Percentiles rank a stretch among this genome's conserved stretches.
These are phyloP conservation scores for Ceratobasidium papillatum DNA, from an alignment of 1,284 basidiomycete genomes.

Conservation along the genomic window DNA sequence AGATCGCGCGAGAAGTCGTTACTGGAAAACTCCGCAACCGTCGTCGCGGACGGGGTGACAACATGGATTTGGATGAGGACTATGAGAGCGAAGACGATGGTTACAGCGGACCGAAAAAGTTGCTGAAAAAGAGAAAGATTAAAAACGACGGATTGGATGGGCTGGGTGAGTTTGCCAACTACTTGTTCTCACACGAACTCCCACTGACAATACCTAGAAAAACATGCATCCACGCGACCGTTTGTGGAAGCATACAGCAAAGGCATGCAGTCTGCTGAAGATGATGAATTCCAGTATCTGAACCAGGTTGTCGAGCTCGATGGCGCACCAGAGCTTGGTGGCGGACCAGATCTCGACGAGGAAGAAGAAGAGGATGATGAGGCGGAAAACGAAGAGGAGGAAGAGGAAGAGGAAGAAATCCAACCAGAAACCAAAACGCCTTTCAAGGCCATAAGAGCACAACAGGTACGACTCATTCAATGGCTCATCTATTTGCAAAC, in stretches of 20 bases:
- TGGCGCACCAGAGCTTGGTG: slow-evolving; percentile 1
- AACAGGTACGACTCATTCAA: background rate
- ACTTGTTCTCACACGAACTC: background rate
- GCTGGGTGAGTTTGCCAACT: slow-evolving; percentile 32
- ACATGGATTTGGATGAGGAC: slow-evolving; percentile 43
- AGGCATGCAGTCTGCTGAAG: slow-evolving; percentile 38
- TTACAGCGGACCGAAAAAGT: slow-evolving; percentile 14
- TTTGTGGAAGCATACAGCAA: slow-evolving; percentile 39
- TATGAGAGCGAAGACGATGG: slow-evolving; percentile 43
- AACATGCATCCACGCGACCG: slow-evolving; percentile 35
- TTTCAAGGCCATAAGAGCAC: background rate
- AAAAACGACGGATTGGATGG: slow-evolving; percentile 39
- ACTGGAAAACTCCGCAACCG: slow-evolving; percentile 46
- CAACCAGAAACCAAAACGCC: slow-evolving; percentile 16
- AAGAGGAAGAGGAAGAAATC: slow-evolving; percentile 6
- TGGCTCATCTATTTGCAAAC: background rate
- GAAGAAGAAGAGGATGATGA: slow-evolving; percentile 30
- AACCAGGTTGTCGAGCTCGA: slow-evolving; percentile 20
- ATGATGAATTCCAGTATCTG: slow-evolving; percentile 37
- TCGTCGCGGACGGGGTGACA: slow-evolving; percentile 43
- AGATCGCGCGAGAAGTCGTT: slow-evolving; percentile 44
- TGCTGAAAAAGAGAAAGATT: slow-evolving; percentile 42
- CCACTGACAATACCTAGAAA: slow-evolving; percentile 9
- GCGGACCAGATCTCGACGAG: slow-evolving; percentile 13
- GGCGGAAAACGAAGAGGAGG: slow-evolving; percentile 33